Base-by-base conservation (phyloP, 2,329 filamentous ascomycete genomes). In the Anthostomella pinea region DNA sequence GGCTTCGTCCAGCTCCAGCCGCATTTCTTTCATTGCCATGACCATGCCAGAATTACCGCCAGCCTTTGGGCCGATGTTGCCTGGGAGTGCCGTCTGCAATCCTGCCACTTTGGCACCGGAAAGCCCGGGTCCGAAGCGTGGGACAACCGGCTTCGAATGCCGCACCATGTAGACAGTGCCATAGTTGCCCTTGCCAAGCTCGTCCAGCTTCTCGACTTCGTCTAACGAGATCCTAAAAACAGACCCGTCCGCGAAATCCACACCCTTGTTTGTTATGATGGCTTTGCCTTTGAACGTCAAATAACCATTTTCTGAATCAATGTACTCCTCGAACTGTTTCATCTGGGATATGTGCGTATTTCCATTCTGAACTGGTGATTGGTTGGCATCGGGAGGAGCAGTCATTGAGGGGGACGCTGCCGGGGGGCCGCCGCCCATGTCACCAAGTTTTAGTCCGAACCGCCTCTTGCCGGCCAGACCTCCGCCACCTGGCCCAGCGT, bases 11-110 rank as follows among this genome's bases (percentile, higher is more conserved):
- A 98, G 73, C 63, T 98, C 93, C 8, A 98, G 72, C 14, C 93
- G 81, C 53, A 98, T 94, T 65, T 98, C 93, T 63, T 98, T 98
- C 93, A 98, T 98, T 10, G 93, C 93, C 93, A 98, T 97, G 41
- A 95, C 73, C 32, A 86, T 78, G 13, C 91, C 89, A 1, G 81
- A 82, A 1, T 40, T 49, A 27, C 77, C 79, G 4, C 67, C 68
- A 30, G 64, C 49, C 30, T 49, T 56, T n/a, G 40, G 43, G 18
- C 50, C 51, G 16, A 38, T 39, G 10, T 61, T 38, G 0, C 57
- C 56, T 8, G 58, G 64, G 62, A 13, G 66, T 61, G 14, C 65
- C 49, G 15, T n/a, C n/a, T n/a, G 62, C 15, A 70, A 52, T 9
- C 65, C 62, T 2, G 60, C 39, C 3, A 62, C 46, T 52, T 72